phyloP scores from a whole-genome alignment of 805 yeast genomes.

The Suhomyces vadensis region DNA sequence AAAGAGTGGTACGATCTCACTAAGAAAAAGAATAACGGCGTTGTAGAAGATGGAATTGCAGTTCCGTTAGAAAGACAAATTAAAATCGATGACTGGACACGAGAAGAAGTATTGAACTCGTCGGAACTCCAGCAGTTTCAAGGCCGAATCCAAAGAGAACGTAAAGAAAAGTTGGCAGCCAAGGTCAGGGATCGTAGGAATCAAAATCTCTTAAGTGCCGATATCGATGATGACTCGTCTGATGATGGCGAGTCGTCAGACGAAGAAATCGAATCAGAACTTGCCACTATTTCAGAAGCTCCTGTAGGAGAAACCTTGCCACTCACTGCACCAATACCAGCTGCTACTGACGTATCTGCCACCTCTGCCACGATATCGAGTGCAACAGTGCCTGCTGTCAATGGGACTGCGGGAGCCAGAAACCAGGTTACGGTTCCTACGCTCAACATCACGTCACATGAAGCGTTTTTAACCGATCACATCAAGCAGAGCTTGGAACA shows the following conservation, averaged over 20 bases:
- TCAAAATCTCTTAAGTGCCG: slow-evolving; percentile 40
- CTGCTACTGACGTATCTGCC: neutral
- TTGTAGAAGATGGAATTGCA: slow-evolving; percentile 60
- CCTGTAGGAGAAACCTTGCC: no score
- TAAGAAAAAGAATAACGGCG: slow-evolving; percentile 32
- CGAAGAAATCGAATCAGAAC: slow-evolving; percentile 25
- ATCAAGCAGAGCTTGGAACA: slow-evolving; percentile 40
- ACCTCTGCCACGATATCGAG: neutral
- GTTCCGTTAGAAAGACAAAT: slow-evolving; percentile 52
- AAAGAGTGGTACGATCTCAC: slow-evolving; percentile 53
- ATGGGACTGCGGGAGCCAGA: slow-evolving; percentile 6
- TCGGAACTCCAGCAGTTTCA: slow-evolving; percentile 52
- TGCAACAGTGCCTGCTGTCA: neutral
- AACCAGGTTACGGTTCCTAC: slow-evolving; percentile 9
- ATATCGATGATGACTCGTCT: slow-evolving; percentile 35
- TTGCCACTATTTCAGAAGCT: slow-evolving; percentile 4
- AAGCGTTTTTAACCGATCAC: slow-evolving; percentile 40
- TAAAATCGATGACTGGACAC: slow-evolving; percentile 38
- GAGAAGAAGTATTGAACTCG: slow-evolving; percentile 53
- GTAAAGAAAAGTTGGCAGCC: slow-evolving; percentile 44
- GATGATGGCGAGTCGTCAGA: slow-evolving; percentile 33
- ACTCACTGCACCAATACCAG: slow-evolving; percentile 7
- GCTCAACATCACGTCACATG: slow-evolving; percentile 41
- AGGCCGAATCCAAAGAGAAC: slow-evolving; percentile 45
- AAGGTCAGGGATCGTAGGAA: slow-evolving; percentile 43